Evolutionary conservation across 2,329 filamentous ascomycete genomes (phyloP).

Genomic region (Hysterium pulicare): DNA sequence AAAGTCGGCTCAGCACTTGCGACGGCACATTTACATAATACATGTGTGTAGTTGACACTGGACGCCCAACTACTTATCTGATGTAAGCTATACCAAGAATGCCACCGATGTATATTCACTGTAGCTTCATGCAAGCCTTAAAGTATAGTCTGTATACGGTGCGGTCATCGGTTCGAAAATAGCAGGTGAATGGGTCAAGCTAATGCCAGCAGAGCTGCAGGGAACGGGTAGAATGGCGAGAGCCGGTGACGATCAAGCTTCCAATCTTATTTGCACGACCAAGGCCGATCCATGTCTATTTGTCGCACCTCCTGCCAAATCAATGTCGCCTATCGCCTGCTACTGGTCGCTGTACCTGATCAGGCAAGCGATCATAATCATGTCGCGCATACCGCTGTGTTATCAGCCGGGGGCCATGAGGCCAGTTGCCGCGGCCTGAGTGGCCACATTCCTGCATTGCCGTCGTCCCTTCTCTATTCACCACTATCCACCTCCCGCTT

Average conservation of each 20-base stretch:
- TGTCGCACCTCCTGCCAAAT: constrained; percentile 1
- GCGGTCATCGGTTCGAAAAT: no score
- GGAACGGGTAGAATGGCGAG: constrained; percentile 1
- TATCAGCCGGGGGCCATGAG: constrained; percentile 14
- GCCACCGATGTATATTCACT: no score
- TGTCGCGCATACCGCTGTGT: constrained; percentile 22
- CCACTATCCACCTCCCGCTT: constrained; percentile 11
- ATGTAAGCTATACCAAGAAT: no score
- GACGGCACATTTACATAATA: no score
- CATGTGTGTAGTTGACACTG: no score
- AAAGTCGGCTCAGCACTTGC: no score
- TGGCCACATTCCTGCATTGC: no score
- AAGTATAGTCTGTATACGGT: no score
- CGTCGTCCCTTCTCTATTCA: constrained; percentile 9
- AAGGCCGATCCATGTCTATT: not conserved
- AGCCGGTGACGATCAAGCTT: not conserved
- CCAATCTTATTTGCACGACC: not conserved
- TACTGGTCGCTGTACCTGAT: constrained; percentile 19
- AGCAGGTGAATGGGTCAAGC: constrained; percentile 1
- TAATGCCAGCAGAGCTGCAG: not conserved
- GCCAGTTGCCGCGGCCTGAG: constrained; percentile 29
- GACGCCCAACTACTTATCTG: no score
- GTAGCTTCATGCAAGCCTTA: no score
- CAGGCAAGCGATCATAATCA: constrained; percentile 26
- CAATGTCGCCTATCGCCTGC: constrained; percentile 9